Base-by-base conservation (phyloP, 495 filamentous ascomycete species). In the Opeltia flavorubescens region DNA sequence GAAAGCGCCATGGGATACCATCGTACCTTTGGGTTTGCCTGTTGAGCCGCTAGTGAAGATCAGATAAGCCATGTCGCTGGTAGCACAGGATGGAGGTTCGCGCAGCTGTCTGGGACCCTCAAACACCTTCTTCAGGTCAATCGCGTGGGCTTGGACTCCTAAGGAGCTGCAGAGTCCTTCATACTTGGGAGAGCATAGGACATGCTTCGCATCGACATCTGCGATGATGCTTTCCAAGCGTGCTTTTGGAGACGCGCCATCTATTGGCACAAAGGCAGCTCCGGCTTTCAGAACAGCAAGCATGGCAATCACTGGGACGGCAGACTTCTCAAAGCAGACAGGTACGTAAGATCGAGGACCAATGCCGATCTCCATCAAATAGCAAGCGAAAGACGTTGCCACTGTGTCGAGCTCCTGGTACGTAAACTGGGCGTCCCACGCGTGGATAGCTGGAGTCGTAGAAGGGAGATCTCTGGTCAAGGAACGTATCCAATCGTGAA, bases 41-140 rank as follows among this genome's bases (percentile, higher is more conserved):
- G 86, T 94, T 5, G 84, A 87, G 11, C 88, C 88, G 12, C 81
- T 87, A 1, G 88, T 95, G 55, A 94, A 95, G 76, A 94, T 84
- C 35, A 95, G 74, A 62, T 94, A 95, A 15, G 86, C 88, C 5
- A 85, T 55, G 52, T 84, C 70, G 2, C 52, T 54, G 20, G 55
- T 38, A 2, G 43, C 18, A 17, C 43, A 45, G 1, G 43, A 4
- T 29, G 47, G 43, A 6, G 50, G 43, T 2, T 13, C 26, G 5
- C 27, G 41, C 5, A 18, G 13, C 18, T 34, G n/a, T 12, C 18
- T 42, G 8, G 41, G 20, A n/a, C 15, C 11, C 3, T 46, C 34
- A 5, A 26, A 23, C 5, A 53, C 31, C 7, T 8, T 24, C n/a
- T 33, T 2, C 3, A 31, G 26, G 30, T 53, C 47, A 4, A 53